These are phyloP conservation scores for Phytophthora pinifolia DNA, from an alignment of 352 stramenopile species.

Conservation along the genomic window DNA sequence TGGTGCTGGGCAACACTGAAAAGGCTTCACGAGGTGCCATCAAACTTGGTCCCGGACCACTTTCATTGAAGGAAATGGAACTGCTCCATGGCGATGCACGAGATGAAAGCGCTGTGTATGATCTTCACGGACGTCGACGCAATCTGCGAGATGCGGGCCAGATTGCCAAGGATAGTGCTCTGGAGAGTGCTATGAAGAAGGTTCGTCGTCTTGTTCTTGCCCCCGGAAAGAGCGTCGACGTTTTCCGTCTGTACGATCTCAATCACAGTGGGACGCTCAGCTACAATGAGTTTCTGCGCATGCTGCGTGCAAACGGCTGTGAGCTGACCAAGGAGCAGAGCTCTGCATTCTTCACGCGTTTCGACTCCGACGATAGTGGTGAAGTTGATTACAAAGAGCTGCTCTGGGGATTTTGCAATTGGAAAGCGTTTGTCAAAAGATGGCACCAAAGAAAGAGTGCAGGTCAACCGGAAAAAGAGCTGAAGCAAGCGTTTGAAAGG, in stretches of 20 bases:
- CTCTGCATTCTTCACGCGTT: constrained; percentile 41
- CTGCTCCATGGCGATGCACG: constrained; percentile 4
- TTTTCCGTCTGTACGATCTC: constrained; percentile 52
- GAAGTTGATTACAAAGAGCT: constrained; percentile 62
- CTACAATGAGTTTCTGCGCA: constrained; percentile 41
- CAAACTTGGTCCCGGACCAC: constrained; percentile 38
- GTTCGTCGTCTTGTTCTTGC: constrained; percentile 44
- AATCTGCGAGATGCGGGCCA: constrained; percentile 24
- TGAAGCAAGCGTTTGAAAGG: constrained; percentile 44
- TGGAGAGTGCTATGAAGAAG: constrained; percentile 59
- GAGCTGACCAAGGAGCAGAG: constrained; percentile 45
- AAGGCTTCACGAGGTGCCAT: constrained; percentile 34
- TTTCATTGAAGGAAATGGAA: constrained; percentile 50
- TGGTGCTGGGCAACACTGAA: constrained; percentile 33
- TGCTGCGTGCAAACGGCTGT: constrained; percentile 35
- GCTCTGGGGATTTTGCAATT: constrained; percentile 68
- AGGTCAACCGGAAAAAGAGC: constrained; percentile 9
- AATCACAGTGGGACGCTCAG: constrained; percentile 51
- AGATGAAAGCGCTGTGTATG: constrained; percentile 45
- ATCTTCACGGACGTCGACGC: constrained; percentile 61
- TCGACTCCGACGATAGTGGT: constrained; percentile 49
- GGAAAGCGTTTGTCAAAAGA: constrained; percentile 53
- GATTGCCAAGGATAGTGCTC: constrained; percentile 29
- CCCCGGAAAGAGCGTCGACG: constrained; percentile 22
- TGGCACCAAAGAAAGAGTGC: constrained; percentile 46